Base-by-base conservation (phyloP, 2,329 filamentous ascomycete genomes). In the Colletotrichum falcatum region DNA sequence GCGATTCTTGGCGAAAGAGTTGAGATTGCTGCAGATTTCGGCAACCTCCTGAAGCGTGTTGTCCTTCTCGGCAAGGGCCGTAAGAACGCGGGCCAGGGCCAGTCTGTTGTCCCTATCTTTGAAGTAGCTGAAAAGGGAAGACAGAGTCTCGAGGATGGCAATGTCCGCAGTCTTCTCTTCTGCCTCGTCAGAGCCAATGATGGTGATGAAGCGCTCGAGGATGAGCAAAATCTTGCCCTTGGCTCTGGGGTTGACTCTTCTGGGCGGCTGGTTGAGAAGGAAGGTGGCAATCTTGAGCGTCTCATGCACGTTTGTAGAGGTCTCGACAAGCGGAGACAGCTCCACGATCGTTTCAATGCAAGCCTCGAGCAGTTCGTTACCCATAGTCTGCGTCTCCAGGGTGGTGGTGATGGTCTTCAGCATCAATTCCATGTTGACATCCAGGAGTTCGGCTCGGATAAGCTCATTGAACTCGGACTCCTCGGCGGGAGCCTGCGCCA, bases 101-200 rank as follows among this genome's bases (percentile, higher is more conserved):
- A 90, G 86, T 65, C 96, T 88, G 77, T 94, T 97, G 53, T 89
- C 83, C 53, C 90, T 88, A 79, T 98, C 95, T 75, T 91, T 93
- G 83, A 98, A 95, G 78, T 95, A 97, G 65, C 94, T 93, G 78
- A 97, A 98, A 42, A 98, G 87, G 0, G 93, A 91, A 5, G 93
- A 91, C 12, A 96, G 82, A 0, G 93, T 93, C 55, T 89, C 85
- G 78, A 92, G 97, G 0, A 97, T 88, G 44, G 88, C 86, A 16
- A 72, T 71, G 49, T 74, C 70, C 4, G 74, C 59, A 44, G 60
- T 65, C 60, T 59, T 70, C 42, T 68, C 65, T 33, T 65, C 60
- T 7, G 65, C 69, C 42, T 69, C 65, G 14, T 49, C 39, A 12
- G 66, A 64, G 70, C 87, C 84, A 58, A 86, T 81, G 2, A 92